phyloP scores from a whole-genome alignment of 1,284 basidiomycete genomes.

The Tetrapyrgos nigripes region DNA sequence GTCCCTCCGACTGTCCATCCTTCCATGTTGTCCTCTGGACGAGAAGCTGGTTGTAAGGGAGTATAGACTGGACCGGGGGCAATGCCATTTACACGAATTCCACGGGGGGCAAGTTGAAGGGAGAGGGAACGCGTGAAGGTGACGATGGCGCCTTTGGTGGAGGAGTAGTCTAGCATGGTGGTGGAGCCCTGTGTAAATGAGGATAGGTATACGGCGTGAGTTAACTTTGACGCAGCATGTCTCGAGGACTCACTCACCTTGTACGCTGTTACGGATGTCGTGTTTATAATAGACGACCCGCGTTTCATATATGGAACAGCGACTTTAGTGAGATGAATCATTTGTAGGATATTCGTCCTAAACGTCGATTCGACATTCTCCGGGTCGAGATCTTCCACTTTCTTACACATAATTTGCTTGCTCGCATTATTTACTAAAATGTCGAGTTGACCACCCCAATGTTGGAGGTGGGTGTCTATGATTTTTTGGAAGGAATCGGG shows the following conservation, averaged over 20 bases:
- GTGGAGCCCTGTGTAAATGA: slow-evolving; percentile 35
- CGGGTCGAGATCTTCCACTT: slow-evolving; percentile 12
- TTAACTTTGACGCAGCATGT: background rate
- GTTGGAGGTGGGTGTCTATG: slow-evolving; percentile 56
- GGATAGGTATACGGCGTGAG: too few relatives aligned
- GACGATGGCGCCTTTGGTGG: slow-evolving; percentile 65
- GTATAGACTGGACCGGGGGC: slow-evolving; percentile 63
- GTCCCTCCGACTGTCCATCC: slow-evolving; percentile 47
- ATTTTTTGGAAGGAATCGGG: slow-evolving; percentile 45
- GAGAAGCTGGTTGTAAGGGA: slow-evolving; percentile 58
- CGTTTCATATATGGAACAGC: slow-evolving; percentile 66
- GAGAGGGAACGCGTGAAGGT: slow-evolving; percentile 64
- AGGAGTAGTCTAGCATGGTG: slow-evolving; percentile 56
- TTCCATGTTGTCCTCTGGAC: slow-evolving; percentile 57
- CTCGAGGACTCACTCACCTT: slow-evolving; percentile 40
- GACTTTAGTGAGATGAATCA: slow-evolving; percentile 61
- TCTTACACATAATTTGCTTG: slow-evolving; percentile 50
- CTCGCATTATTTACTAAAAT: slow-evolving; percentile 45
- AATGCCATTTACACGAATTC: slow-evolving; percentile 62
- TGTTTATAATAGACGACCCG: slow-evolving; percentile 69
- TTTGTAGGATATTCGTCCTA: slow-evolving; percentile 61
- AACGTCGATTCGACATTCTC: slow-evolving; percentile 59
- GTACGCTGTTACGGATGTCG: slow-evolving; percentile 67
- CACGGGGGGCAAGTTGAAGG: slow-evolving; percentile 60
- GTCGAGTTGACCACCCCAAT: slow-evolving; percentile 42